Conservation (phyloP, 2,329 filamentous ascomycete genomes). For the Phoma sp. region DNA sequence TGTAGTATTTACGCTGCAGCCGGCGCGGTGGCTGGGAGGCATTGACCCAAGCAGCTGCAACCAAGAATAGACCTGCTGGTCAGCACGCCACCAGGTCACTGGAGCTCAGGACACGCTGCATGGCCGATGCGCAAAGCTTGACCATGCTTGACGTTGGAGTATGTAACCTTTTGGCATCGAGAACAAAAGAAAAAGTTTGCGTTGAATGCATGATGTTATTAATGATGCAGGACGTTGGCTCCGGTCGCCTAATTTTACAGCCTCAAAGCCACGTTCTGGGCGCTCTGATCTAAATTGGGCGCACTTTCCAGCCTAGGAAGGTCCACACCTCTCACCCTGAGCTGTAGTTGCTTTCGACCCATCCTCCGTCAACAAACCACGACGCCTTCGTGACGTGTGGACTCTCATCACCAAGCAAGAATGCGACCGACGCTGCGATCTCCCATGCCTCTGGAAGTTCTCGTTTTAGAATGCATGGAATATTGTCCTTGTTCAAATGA, state of each 20-base stretch:
- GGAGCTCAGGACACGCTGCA: not conserved
- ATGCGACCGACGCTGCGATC: conserved; percentile 18
- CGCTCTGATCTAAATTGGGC: not conserved
- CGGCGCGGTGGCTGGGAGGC: conserved; percentile 6
- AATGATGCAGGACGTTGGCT: not conserved
- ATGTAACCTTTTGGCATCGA: not conserved
- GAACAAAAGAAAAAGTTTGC: not conserved
- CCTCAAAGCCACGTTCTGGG: not conserved
- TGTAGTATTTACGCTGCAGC: not conserved
- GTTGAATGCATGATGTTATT: not conserved
- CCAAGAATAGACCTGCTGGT: not conserved
- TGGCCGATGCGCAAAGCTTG: conserved; percentile 4
- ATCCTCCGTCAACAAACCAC: conserved; percentile 19
- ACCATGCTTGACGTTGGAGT: not conserved
- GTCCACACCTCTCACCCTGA: conserved; percentile 2
- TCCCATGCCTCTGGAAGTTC: conserved; percentile 16
- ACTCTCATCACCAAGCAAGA: conserved; percentile 19
- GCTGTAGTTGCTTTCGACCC: conserved; percentile 17
- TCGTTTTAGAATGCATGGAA: conserved; percentile 14
- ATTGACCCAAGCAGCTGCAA: not conserved
- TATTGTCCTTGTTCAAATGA: conserved; percentile 15
- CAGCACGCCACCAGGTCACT: conserved; percentile 2
- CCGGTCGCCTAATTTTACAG: not conserved
- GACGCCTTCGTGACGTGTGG: conserved; percentile 18
- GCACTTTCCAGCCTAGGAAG: conserved; percentile 3